Evolutionary conservation across 129 eudicot species (phyloP).

Genomic region (Pseudognaphalium luteoalbum): DNA sequence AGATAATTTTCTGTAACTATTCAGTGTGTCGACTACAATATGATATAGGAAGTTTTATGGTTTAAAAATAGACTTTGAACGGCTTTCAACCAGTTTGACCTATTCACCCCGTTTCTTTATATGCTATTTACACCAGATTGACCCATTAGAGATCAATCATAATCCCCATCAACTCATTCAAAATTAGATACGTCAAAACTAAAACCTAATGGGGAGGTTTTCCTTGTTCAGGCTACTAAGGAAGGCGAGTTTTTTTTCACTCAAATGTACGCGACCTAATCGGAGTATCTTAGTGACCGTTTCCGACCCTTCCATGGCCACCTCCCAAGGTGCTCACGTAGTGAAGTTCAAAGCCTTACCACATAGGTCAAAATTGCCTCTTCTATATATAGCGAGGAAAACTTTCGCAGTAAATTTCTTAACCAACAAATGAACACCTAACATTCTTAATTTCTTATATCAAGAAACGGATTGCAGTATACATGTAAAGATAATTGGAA

Average conservation of each 20-base stretch:
- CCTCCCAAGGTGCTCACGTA: no score
- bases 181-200: not conserved
- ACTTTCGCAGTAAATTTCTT: not conserved
- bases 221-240: no score
- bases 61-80: not conserved
- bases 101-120: not conserved
- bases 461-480: not conserved
- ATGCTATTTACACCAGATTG: not conserved
- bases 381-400: not conserved
- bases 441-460: not conserved
- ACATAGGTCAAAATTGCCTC: not conserved
- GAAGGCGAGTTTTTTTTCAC: no score
- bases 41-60: not conserved
- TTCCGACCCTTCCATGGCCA: no score
- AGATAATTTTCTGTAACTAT: not conserved
- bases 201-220: no score
- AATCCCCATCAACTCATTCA: slow-evolving; percentile 3
- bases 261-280: no score
- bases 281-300: no score
- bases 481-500: slow-evolving; percentile 11
- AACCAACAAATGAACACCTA: not conserved
- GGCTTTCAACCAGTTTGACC: slow-evolving; percentile 9
- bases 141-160: slow-evolving; percentile 1
- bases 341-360: no score
- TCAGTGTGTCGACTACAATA: not conserved